Evolutionary conservation across 208 protist species (phyloP).

Genomic region (Leishmania braziliensis): DNA sequence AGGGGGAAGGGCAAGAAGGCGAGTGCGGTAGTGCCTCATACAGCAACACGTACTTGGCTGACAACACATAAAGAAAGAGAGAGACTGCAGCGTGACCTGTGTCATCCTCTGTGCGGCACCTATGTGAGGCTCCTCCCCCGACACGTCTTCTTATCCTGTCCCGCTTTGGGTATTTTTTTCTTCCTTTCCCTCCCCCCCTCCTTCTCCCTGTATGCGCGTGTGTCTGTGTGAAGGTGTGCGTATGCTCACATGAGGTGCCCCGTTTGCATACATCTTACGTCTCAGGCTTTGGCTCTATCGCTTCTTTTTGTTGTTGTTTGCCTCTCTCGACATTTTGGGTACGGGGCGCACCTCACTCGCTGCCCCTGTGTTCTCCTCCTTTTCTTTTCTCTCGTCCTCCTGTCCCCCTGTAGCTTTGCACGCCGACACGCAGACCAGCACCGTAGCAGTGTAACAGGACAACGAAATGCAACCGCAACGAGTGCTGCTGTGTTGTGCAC

Average conservation of each 20-base stretch:
- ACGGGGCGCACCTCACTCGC: neutral
- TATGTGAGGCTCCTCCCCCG: neutral
- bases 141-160: neutral
- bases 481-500: neutral
- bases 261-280: neutral
- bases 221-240: neutral
- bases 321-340: neutral
- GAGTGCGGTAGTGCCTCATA: neutral
- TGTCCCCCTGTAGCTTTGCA: neutral
- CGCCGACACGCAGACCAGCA: neutral
- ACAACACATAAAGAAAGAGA: neutral
- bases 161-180: neutral
- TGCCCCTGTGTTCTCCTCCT: neutral
- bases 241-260: neutral
- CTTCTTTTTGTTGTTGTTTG: neutral
- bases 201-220: neutral
- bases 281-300: neutral
- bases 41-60: neutral
- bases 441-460: neutral
- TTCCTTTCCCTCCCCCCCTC: neutral
- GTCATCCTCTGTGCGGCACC: neutral
- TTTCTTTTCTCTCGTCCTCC: neutral
- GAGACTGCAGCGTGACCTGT: neutral
- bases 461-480: neutral
- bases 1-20: neutral